Conservation (phyloP, 345 rosid genomes). For the Populus nigra region DNA sequence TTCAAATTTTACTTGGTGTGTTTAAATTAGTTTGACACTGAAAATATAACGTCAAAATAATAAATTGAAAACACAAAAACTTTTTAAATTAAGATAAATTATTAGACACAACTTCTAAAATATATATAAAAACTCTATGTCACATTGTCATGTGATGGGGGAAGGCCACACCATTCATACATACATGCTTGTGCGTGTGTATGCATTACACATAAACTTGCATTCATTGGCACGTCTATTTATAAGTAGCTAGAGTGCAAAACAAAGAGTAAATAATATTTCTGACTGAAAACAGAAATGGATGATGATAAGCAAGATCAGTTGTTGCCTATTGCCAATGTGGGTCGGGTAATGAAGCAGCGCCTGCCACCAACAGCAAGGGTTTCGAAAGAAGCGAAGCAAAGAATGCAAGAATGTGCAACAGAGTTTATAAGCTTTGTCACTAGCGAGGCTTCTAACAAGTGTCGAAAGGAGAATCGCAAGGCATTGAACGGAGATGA, state of each 20-base stretch:
- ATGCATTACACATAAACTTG: no score
- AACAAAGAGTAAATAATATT: background rate
- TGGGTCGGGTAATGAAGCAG: conserved; percentile 29
- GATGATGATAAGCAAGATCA: conserved; percentile 17
- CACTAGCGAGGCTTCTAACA: conserved; percentile 29
- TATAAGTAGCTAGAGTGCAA: background rate
- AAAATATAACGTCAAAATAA: no score
- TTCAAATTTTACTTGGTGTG: no score
- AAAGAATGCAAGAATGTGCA: conserved; percentile 33
- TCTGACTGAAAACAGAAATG: conserved; percentile 2
- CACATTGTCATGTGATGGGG: no score
- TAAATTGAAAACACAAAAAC: no score
- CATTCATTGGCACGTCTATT: background rate
- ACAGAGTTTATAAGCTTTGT: conserved; percentile 34
- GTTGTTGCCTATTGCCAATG: conserved; percentile 31
- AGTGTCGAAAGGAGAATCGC: conserved; percentile 33
- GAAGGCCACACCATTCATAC: no score
- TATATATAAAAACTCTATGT: no score
- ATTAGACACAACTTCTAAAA: no score
- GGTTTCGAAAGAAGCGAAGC: conserved; percentile 31
- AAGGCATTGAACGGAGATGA: conserved; percentile 34
- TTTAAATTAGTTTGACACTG: no score
- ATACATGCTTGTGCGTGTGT: no score
- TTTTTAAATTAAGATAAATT: no score
- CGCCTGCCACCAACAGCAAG: conserved; percentile 22